Evolutionary conservation across 2,329 filamentous ascomycete genomes (phyloP).

Genomic region (Mollisiaceae sp.): DNA sequence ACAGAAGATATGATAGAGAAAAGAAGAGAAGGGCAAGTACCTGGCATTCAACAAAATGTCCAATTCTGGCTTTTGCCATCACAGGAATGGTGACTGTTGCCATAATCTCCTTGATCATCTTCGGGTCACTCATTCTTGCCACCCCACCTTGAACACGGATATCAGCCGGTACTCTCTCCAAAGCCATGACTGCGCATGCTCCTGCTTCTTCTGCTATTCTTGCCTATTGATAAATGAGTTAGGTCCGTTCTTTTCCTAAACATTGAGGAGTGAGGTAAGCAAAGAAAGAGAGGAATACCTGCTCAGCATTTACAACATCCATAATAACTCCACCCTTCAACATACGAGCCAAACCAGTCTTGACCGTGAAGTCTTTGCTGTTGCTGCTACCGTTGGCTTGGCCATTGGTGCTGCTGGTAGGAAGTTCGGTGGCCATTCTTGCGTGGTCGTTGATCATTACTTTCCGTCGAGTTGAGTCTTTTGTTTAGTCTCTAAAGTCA

Average conservation of each 20-base stretch:
- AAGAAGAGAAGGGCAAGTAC: slow-evolving; percentile 44
- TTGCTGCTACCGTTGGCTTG: slow-evolving; percentile 41
- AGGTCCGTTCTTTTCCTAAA: slow-evolving; percentile 7
- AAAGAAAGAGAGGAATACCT: slow-evolving; percentile 51
- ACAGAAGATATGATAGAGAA: background rate
- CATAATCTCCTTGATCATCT: slow-evolving; percentile 96
- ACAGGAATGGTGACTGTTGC: slow-evolving; percentile 93
- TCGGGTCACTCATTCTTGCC: slow-evolving; percentile 93
- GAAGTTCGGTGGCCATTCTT: slow-evolving; percentile 49
- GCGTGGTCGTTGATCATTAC: slow-evolving; percentile 36
- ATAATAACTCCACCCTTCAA: slow-evolving; percentile 99
- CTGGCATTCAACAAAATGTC: slow-evolving; percentile 97
- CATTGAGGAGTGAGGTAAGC: background rate
- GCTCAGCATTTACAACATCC: slow-evolving; percentile 94
- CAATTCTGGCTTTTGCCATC: slow-evolving; percentile 98
- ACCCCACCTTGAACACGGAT: slow-evolving; percentile 93
- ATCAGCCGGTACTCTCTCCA: slow-evolving; percentile 96
- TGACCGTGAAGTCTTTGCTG: slow-evolving; percentile 73
- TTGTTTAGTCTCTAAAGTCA: background rate
- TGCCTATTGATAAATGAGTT: slow-evolving; percentile 57
- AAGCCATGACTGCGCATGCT: slow-evolving; percentile 95
- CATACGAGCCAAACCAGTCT: slow-evolving; percentile 96
- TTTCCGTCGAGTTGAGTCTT: background rate
- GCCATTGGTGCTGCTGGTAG: slow-evolving; percentile 43
- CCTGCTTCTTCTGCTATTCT: slow-evolving; percentile 97